These are phyloP conservation scores for Oidiodendron maius DNA, from an alignment of 495 filamentous ascomycete genomes.

Conservation along the genomic window DNA sequence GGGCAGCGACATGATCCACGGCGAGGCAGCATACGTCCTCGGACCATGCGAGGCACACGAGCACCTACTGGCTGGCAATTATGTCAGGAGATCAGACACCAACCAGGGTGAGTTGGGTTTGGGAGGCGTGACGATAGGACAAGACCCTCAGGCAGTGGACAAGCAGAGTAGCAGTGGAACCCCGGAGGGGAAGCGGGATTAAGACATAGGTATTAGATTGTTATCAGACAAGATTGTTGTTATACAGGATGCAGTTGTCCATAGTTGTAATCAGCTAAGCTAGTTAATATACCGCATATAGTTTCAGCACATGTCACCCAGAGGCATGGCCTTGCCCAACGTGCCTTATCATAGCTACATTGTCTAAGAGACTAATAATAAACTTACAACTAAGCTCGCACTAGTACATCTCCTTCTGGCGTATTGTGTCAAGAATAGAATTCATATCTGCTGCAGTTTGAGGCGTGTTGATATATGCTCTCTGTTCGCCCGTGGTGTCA, in stretches of 20 bases:
- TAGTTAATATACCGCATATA: no score
- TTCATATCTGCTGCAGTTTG: constrained; percentile 47
- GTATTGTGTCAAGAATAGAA: constrained; percentile 29
- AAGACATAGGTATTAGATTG: no score
- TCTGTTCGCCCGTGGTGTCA: constrained; percentile 37
- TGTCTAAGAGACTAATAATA: constrained; percentile 23
- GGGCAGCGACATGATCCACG: constrained; percentile 46
- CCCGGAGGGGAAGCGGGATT: no score
- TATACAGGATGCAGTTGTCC: no score
- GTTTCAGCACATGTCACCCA: no score
- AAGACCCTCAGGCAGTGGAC: constrained; percentile 4
- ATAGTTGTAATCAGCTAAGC: no score
- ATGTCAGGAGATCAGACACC: constrained; percentile 7
- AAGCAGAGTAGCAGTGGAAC: no score
- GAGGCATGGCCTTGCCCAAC: no score
- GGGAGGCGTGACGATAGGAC: constrained; percentile 10
- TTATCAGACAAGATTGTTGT: no score
- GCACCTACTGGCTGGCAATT: constrained; percentile 9
- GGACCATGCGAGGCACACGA: constrained; percentile 14
- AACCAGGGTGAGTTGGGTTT: constrained; percentile 2
- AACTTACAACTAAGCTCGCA: constrained; percentile 52
- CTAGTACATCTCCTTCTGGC: constrained; percentile 38
- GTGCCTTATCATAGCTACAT: no score
- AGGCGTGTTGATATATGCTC: constrained; percentile 37
- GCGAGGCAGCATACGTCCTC: constrained; percentile 41